Conservation (phyloP, 2,329 filamentous ascomycete species). For the Trichoderma brevicompactum region DNA sequence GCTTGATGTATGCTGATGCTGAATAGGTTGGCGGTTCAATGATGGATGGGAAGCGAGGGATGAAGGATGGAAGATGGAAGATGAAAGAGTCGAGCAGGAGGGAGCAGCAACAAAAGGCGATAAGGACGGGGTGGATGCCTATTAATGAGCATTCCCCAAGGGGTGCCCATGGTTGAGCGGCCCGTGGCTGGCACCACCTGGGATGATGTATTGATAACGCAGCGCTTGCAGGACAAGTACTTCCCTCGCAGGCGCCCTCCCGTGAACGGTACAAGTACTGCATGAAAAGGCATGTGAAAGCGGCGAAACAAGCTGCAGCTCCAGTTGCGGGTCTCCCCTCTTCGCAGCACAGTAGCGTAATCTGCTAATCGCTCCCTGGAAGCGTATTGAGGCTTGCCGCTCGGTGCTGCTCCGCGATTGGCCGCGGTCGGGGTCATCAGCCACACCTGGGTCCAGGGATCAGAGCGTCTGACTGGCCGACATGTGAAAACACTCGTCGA, state of each 20-base stretch:
- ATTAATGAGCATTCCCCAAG: constrained; percentile 16
- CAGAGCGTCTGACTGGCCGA: constrained; percentile 8
- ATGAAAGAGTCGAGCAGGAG: constrained; percentile 8
- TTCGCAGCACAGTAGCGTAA: neutral
- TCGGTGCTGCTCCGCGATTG: constrained; percentile 5
- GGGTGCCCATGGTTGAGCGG: neutral
- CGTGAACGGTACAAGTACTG: constrained; percentile 4
- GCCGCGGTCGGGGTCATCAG: neutral
- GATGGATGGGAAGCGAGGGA: neutral
- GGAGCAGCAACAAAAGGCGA: constrained; percentile 21
- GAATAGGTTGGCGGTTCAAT: neutral
- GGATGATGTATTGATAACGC: constrained; percentile 30
- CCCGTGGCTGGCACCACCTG: constrained; percentile 23
- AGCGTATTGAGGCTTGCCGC: constrained; percentile 20
- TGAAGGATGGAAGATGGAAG: neutral
- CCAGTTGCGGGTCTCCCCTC: neutral
- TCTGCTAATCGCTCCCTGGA: constrained; percentile 10
- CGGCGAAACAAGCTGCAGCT: constrained; percentile 23
- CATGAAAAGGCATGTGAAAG: constrained; percentile 29
- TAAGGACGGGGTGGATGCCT: constrained; percentile 25
- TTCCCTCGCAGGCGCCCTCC: constrained; percentile 8
- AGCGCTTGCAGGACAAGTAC: constrained; percentile 19
- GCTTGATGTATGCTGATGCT: neutral
- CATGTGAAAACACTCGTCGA: constrained; percentile 15
- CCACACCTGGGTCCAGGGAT: constrained; percentile 11